Percentiles rank a stretch among this genome's conserved stretches.
These are phyloP conservation scores for peach (Prunus persica) DNA, from an alignment of 306 rosid species.

Conservation along the genomic window Prunus_persica_NCBIv2 NC_034009.1:41389001-41389500, in stretches of 20 bases:
- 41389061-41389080: background rate
- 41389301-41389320: constrained; percentile 22
- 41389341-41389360: constrained; percentile 41
- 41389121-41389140: background rate
- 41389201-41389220: background rate
- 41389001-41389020: constrained; percentile 15
- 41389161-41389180: background rate
- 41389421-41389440: constrained; percentile 40
- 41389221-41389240: background rate
- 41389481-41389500: constrained; percentile 26
- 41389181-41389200: background rate
- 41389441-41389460: constrained; percentile 20
- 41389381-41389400: background rate
- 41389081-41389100: constrained; percentile 5
- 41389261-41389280: constrained; percentile 69
- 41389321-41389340: constrained; percentile 25
- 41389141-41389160: background rate
- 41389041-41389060: constrained; percentile 17
- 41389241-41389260: background rate
- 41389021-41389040: constrained; percentile 2
- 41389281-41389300: constrained; percentile 42
- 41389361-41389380: constrained; percentile 11
- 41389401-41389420: constrained; percentile 1
- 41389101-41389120: background rate
- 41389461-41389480: constrained; percentile 17